These are phyloP conservation scores for Fraxinus sp. DNA, from an alignment of 305 asterid species.

Conservation along the genomic window DNA sequence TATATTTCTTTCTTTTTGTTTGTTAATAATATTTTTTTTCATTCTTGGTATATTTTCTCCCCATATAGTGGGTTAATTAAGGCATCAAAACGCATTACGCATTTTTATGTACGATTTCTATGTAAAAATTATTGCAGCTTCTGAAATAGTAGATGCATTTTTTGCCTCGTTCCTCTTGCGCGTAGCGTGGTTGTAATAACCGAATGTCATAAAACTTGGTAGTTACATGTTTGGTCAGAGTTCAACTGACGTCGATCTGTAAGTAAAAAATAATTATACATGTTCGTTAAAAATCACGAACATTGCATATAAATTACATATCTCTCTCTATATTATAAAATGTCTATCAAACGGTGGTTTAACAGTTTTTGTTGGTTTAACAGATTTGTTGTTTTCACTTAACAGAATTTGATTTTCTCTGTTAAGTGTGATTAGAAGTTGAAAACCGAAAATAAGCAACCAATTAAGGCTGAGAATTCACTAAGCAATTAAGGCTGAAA, in stretches of 20 bases:
- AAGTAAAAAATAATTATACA: neutral
- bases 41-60: neutral
- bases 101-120: neutral
- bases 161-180: neutral
- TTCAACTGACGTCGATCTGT: no score
- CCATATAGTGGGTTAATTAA: neutral
- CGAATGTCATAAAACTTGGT: neutral
- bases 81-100: neutral
- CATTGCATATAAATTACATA: neutral
- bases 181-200: neutral
- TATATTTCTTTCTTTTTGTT: conserved; percentile 14
- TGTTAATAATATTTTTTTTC: conserved; percentile 6
- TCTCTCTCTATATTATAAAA: no score
- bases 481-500: no score
- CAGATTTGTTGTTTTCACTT: no score
- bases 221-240: neutral
- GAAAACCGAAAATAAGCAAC: no score
- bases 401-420: no score
- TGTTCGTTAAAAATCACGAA: neutral
- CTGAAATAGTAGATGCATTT: neutral
- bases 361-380: no score
- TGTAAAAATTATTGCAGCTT: neutral
- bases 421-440: no score
- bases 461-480: no score
- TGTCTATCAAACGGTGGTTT: no score